Conservation (phyloP, 257 asterid genomes). For the Mitragyna speciosa region DNA sequence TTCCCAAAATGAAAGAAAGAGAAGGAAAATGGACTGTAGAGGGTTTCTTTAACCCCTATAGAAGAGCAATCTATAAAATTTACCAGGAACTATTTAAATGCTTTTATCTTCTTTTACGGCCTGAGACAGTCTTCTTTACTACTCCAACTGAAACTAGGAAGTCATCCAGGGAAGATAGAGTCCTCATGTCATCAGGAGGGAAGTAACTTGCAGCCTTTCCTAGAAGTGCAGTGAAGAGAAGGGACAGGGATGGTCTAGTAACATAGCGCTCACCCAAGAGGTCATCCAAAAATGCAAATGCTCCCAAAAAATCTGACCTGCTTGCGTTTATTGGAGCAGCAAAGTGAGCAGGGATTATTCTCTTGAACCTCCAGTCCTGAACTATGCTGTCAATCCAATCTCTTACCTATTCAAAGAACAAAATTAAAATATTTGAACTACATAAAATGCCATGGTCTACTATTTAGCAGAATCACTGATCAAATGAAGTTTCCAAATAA, state of each 20-base stretch:
- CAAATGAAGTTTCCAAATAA: not conserved
- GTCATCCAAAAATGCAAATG: slow-evolving; percentile 89
- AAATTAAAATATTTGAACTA: not conserved
- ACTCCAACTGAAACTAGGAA: slow-evolving; percentile 40
- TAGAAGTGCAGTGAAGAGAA: slow-evolving; percentile 66
- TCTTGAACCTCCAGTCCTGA: slow-evolving; percentile 86
- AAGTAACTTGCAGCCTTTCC: slow-evolving; percentile 92
- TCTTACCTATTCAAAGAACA: slow-evolving; percentile 56
- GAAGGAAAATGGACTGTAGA: not conserved
- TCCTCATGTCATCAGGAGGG: slow-evolving; percentile 74
- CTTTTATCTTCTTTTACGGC: slow-evolving; percentile 51
- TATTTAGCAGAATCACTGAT: not conserved
- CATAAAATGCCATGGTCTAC: not conserved
- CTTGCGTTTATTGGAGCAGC: slow-evolving; percentile 81
- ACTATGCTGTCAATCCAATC: slow-evolving; percentile 86
- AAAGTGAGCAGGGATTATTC: slow-evolving; percentile 95
- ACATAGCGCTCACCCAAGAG: slow-evolving; percentile 70
- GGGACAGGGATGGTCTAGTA: slow-evolving; percentile 70
- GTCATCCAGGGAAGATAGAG: too few relatives aligned
- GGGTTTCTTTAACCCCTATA: not conserved
- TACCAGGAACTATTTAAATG: not conserved
- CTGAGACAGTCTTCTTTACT: slow-evolving; percentile 82
- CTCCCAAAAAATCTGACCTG: slow-evolving; percentile 80
- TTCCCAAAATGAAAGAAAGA: too few relatives aligned
- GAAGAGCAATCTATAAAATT: not conserved